Base-by-base conservation (phyloP, 371 early-diverging fungal species). In the Mucor mucedo region DNA sequence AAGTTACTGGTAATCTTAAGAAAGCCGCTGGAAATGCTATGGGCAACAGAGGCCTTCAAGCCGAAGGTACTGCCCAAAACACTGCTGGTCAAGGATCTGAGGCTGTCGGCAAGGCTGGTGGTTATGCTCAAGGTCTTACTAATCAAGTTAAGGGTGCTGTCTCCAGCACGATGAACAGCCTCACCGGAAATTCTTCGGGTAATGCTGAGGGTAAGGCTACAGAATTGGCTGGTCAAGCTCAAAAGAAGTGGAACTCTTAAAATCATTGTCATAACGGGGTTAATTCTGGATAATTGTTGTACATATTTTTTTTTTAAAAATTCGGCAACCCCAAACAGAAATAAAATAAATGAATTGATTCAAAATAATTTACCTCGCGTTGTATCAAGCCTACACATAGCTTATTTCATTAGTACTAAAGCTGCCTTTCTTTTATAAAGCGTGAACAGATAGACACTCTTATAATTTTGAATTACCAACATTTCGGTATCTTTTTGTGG, bases 1-100 rank as follows among this genome's bases (percentile, higher is more conserved):
- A 59, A 59, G 50, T 49, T 29, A 28, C 45, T 38, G 59, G 59
- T 59, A 49, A 49, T 29, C 35, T 59, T 40, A 59, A 59, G 59
- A 49, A 59, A 13, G 14, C 39, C 5, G 59, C 33, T 1, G 59
- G 59, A 11, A 28, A n/a, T 2, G 39, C 59, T 39, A 29, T 38
- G 3, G 59, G 59, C 14, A 49, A 59, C 38, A 7, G 35, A 28
- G 48, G 38, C 14, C 32, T 59, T 32, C 28, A 59, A 39, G 39
- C 50, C 28, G 59, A 59, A 14, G 59, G 50, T n/a, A 35, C 33
- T 21, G 49, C 59, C 39, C 39, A 59, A 50, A 48, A 49, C 29
- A 27, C 41, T 16, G 5, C 33, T 4, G 59, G 59, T 33, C 48
- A 58, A 35, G 39, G 14, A 38, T 33, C 30, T 5, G 52, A 33